These are phyloP conservation scores for Trichophyton schoenleinii DNA, from an alignment of 2,329 filamentous ascomycete genomes.

Conservation along the genomic window DNA sequence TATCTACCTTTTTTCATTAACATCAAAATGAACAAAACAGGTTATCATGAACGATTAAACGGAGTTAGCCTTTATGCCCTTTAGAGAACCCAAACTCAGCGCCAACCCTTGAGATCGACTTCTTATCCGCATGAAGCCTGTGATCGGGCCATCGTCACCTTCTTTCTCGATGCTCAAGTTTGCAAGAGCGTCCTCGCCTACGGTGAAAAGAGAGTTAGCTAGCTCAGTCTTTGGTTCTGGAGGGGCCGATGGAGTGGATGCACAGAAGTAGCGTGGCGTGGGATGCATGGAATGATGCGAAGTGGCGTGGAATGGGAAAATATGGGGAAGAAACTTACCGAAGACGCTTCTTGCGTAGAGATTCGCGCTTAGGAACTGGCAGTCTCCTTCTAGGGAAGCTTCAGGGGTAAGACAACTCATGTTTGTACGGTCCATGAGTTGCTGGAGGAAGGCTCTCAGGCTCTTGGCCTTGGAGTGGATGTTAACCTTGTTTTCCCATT, in stretches of 20 bases:
- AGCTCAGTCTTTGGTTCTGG: slow-evolving; percentile 10
- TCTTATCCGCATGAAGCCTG: slow-evolving; percentile 93
- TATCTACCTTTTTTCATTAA: slow-evolving; percentile 1
- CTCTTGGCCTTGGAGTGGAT: slow-evolving; percentile 96
- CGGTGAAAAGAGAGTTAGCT: slow-evolving; percentile 16
- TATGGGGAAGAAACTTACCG: slow-evolving; percentile 51
- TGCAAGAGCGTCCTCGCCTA: slow-evolving; percentile 94
- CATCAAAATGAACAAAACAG: slow-evolving; percentile 10
- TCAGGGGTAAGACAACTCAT: slow-evolving; percentile 97
- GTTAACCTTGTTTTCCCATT: slow-evolving; percentile 99
- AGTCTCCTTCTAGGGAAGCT: slow-evolving; percentile 91
- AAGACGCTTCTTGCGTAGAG: slow-evolving; percentile 94
- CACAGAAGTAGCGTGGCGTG: neutral
- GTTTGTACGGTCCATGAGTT: slow-evolving; percentile 95
- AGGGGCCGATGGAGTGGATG: neutral
- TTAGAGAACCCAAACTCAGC: slow-evolving; percentile 82
- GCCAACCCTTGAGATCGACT: slow-evolving; percentile 93
- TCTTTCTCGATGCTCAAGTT: slow-evolving; percentile 98
- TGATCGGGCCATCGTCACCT: slow-evolving; percentile 86
- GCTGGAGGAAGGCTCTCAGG: slow-evolving; percentile 79
- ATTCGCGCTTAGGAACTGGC: slow-evolving; percentile 94
- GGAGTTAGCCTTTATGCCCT: slow-evolving; percentile 68
- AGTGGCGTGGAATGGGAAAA: too few relatives aligned
- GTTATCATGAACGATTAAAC: slow-evolving; percentile 25
- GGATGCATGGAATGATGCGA: too few relatives aligned